A percentile compares a stretch with the other conserved stretches of the same genome.
phyloP scores from a whole-genome alignment of 257 asterid species.

The Solanum etuberosum region DNA sequence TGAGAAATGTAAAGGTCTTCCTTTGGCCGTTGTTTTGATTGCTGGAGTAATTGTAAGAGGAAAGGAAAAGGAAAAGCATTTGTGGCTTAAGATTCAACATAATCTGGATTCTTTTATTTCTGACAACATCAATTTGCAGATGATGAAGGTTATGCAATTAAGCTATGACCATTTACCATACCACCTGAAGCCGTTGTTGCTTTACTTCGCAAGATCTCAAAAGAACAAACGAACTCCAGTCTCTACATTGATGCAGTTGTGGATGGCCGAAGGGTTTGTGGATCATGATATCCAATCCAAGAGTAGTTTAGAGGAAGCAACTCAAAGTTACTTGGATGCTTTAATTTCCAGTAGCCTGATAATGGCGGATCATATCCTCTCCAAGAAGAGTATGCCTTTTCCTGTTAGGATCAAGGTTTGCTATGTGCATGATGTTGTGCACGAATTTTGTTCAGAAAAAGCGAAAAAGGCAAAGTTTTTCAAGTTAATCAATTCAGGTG shows the following conservation, averaged over 20 bases:
- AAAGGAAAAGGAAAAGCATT: not conserved
- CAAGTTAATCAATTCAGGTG: not conserved
- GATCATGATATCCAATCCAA: not conserved
- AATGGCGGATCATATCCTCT: not conserved
- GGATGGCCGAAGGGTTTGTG: slow-evolving; percentile 29
- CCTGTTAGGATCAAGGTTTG: not conserved
- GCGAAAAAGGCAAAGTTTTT: not conserved
- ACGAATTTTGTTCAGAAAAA: slow-evolving; percentile 6
- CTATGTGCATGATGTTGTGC: slow-evolving; percentile 10
- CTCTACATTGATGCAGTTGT: not conserved
- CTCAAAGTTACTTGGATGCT: slow-evolving; percentile 5
- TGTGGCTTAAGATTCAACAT: not conserved
- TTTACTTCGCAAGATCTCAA: slow-evolving; percentile 13
- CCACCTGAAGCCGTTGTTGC: slow-evolving; percentile 21
- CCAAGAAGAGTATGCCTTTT: accelerated
- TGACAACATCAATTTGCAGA: not conserved
- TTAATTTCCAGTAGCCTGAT: slow-evolving; percentile 9
- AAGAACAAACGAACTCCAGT: slow-evolving; percentile 4
- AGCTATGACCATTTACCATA: slow-evolving; percentile 18
- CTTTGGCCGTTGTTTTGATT: not conserved
- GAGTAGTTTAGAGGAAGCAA: not conserved
- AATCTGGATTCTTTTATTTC: not conserved
- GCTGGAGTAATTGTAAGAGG: not conserved
- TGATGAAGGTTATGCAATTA: slow-evolving; percentile 2
- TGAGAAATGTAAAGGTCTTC: slow-evolving; percentile 11